Conservation (phyloP, 768 basidiomycete genomes). For the Pleurotus giganteus region DNA sequence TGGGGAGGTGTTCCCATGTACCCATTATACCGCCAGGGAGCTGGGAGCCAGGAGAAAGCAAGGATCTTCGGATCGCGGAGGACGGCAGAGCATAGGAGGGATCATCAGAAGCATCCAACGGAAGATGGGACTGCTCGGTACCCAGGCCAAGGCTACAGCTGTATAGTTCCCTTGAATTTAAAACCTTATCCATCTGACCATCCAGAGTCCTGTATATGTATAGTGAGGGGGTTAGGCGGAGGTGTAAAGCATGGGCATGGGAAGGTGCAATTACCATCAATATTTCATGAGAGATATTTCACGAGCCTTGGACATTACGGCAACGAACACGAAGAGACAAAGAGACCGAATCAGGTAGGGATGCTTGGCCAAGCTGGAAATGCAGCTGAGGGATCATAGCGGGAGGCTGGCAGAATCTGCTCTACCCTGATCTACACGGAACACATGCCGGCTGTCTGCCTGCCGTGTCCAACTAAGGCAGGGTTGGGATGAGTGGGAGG, state of each 20-base stretch:
- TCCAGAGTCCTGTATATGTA: not conserved
- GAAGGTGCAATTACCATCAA: not conserved
- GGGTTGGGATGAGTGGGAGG: too few species aligned
- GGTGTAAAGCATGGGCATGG: not conserved
- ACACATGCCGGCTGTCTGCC: not conserved
- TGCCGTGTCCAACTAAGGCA: too few species aligned
- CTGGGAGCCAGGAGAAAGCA: not conserved
- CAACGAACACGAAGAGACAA: not conserved
- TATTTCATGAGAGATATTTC: not conserved
- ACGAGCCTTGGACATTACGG: not conserved
- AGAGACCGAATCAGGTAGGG: not conserved
- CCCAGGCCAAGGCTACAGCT: conserved; percentile 1
- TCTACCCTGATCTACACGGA: conserved; percentile 7
- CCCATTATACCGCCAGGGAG: not conserved
- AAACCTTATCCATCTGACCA: not conserved
- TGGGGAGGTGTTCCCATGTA: conserved; percentile 3
- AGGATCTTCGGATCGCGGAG: not conserved
- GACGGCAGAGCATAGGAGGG: not conserved
- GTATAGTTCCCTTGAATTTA: not conserved
- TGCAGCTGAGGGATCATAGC: not conserved
- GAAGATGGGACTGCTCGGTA: conserved; percentile 4
- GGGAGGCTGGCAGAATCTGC: not conserved
- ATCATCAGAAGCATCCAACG: conserved; percentile 4
- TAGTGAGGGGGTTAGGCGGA: not conserved
- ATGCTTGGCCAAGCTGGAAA: not conserved